Conservation (phyloP, 2,329 filamentous ascomycete species). For the Colletotrichum sojae region DNA sequence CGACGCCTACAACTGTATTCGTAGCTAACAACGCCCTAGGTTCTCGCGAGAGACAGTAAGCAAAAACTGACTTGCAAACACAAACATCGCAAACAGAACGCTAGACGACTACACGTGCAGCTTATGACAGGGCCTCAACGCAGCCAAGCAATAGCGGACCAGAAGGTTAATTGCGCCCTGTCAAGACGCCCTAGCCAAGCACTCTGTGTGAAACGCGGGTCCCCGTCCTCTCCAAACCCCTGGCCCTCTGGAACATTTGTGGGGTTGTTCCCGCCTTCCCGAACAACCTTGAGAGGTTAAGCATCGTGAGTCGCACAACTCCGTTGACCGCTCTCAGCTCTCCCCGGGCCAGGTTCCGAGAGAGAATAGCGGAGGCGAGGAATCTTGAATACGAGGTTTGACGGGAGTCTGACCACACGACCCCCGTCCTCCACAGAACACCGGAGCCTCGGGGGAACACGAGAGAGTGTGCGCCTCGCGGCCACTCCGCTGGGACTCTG, state of each 20-base stretch:
- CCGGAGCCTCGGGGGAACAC: too few relatives aligned
- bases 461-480: too few relatives aligned
- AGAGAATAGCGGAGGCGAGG: conserved; percentile 1
- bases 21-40: background rate
- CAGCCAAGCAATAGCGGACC: background rate
- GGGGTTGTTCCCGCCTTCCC: background rate
- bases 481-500: too few relatives aligned
- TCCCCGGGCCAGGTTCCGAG: conserved; percentile 1
- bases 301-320: background rate
- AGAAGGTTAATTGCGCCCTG: background rate
- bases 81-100: background rate
- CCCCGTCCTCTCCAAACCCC: background rate
- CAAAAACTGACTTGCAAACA: background rate
- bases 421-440: too few relatives aligned
- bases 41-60: background rate
- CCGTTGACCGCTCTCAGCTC: conserved; percentile 1
- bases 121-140: background rate
- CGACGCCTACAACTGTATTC: background rate
- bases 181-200: background rate
- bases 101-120: too few relatives aligned
- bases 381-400: conserved; percentile 9
- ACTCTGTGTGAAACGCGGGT: background rate
- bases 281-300: background rate
- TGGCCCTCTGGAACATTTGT: background rate
- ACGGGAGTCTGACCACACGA: too few relatives aligned